phyloP scores from a whole-genome alignment of 139 green algal genomes.

The Edaphochlamys debaryana region DNA sequence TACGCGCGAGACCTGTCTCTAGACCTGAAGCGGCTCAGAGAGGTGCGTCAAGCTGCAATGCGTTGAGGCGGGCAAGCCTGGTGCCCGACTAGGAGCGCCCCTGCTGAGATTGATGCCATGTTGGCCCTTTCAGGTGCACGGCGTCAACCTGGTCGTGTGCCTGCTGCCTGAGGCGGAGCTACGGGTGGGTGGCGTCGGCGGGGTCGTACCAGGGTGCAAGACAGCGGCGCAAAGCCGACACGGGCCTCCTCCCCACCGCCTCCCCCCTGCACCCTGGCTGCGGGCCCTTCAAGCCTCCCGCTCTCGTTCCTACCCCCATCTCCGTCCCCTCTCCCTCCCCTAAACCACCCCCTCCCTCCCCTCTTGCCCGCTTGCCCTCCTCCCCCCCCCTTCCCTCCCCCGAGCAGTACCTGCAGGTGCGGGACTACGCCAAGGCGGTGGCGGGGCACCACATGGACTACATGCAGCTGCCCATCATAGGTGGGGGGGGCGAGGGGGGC shows the following conservation, averaged over 20 bases:
- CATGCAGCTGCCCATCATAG: slow-evolving; percentile 47
- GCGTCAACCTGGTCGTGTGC: slow-evolving; percentile 14
- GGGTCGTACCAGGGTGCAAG: too few relatives aligned
- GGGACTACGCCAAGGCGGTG: slow-evolving; percentile 30
- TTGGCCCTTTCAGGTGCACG: background rate
- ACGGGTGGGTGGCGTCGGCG: background rate
- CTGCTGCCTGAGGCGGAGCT: slow-evolving; percentile 52
- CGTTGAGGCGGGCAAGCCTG: background rate
- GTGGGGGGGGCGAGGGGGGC: background rate
- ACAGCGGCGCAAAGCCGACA: too few relatives aligned
- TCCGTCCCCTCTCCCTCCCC: too few relatives aligned
- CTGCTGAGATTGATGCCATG: background rate
- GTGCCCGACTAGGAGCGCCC: background rate
- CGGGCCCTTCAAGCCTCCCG: background rate
- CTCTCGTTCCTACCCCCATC: too few relatives aligned
- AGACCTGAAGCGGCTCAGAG: slow-evolving; percentile 35
- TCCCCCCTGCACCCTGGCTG: too few relatives aligned
- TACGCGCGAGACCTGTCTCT: slow-evolving; percentile 20
- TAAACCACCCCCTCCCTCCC: too few relatives aligned
- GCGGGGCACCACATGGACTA: slow-evolving; percentile 22
- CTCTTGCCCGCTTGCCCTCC: background rate
- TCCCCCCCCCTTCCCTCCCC: background rate
- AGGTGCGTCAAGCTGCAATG: background rate
- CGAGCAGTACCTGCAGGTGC: slow-evolving; percentile 32
- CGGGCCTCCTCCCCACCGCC: background rate